Evolutionary conservation across 371 early-diverging fungal genomes (phyloP), one percentile per base, ranked within the genome.

Genomic region (Rhizomucor pusillus): DNA sequence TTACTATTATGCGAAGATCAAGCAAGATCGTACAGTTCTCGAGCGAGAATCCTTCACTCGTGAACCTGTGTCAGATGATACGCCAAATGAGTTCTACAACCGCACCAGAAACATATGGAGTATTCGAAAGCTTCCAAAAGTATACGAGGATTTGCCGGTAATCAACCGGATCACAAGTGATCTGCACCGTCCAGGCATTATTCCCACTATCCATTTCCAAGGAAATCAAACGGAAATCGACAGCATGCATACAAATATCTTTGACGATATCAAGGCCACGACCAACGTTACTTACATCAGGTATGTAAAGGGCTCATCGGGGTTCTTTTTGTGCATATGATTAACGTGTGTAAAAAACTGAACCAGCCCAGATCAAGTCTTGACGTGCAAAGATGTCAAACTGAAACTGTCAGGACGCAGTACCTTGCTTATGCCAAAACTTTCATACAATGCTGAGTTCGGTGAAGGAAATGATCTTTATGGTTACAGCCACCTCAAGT

Each of bases 361-460:
- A 16, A 40, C 1, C 37, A 71, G 72, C 7, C 35, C 50, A 10
- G 54, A 55, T 12, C 23, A 58, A 23, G 53, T 67, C 3, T 41
- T 60, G 41, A 18, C 54, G 7, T 62, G 71, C 14, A 44, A 50
- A 0, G 52, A 60, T 29, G 63, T 54, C 0, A 49, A 62, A 23
- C 53, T 75, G 14, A 50, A 59, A 37, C 41, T 75, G 5, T 57
- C 66, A 2, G 75, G 75, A 3, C 62, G 69, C 11, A 62, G 63
- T 2, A 65, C 69, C n/a, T 60, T 67, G 23, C 46, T 43, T 1
- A 43, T 60, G 19, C 51, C 62, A 9, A 71, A 75, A 48, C 44
- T 67, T n/a, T 50, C 71, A 3, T 75, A 75, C 40, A 69, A 63
- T 16, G 40, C 71, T 19, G 65, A 71, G 13, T 16, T 69, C 5